Percentiles rank a stretch among this genome's conserved stretches.
Conservation (phyloP, 208 protist species). For the Crithidia acanthocephali region DNA sequence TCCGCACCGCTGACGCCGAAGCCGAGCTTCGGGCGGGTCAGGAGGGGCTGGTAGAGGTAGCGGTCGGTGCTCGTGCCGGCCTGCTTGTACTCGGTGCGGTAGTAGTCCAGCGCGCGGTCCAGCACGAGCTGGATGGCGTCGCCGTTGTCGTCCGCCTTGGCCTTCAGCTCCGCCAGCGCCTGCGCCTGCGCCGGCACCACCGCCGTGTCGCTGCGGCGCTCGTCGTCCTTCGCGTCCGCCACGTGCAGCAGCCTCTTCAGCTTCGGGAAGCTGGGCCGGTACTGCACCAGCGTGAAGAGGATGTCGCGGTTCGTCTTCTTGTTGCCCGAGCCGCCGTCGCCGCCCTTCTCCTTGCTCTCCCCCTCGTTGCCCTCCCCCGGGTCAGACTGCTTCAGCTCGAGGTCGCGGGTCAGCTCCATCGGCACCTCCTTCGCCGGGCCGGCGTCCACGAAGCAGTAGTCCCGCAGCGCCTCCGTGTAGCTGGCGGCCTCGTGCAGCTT, state of each 20-base stretch:
- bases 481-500: constrained; percentile 51
- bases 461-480: constrained; percentile 43
- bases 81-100: constrained; percentile 50
- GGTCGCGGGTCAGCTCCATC: constrained; percentile 26
- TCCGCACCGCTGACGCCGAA: constrained; percentile 15
- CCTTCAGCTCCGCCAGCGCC: constrained; percentile 18
- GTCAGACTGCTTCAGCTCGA: constrained; percentile 34
- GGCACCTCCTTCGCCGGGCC: constrained; percentile 39
- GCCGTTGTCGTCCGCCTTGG: constrained; percentile 11
- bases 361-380: constrained; percentile 4
- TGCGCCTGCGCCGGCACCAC: constrained; percentile 7
- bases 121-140: constrained; percentile 30
- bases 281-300: constrained; percentile 28
- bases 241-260: constrained; percentile 3
- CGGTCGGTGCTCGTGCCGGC: constrained; percentile 37
- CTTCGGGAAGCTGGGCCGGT: constrained; percentile 20
- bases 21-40: constrained; percentile 13
- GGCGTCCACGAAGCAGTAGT: constrained; percentile 41
- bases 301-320: neutral
- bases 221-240: neutral
- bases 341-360: neutral
- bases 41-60: constrained; percentile 73
- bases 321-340: neutral
- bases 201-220: neutral
- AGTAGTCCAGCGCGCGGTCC: constrained; percentile 17